phyloP scores from a whole-genome alignment of 1,284 basidiomycete species.

The Tilletia caries region DNA sequence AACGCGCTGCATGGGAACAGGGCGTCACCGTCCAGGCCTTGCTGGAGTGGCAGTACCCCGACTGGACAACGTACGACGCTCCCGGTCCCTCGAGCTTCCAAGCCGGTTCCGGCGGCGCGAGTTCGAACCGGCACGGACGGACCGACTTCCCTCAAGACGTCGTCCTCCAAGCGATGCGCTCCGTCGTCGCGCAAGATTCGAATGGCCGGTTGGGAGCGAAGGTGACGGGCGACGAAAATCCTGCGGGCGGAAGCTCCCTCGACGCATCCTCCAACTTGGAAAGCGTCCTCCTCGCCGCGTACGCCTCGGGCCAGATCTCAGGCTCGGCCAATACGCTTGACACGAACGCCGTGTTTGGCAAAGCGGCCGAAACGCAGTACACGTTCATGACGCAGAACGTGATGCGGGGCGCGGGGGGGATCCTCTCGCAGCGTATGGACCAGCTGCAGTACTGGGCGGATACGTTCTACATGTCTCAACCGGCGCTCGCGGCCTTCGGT shows the following conservation, averaged over 20 bases:
- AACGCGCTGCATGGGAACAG: slow-evolving; percentile 1
- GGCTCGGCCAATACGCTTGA: neutral
- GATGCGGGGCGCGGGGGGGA: neutral
- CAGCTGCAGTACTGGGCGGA: slow-evolving; percentile 12
- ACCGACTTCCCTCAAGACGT: neutral
- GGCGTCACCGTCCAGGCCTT: slow-evolving; percentile 10
- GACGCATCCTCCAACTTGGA: neutral
- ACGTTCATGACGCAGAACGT: neutral
- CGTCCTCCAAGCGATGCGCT: slow-evolving; percentile 4
- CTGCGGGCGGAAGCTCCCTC: neutral
- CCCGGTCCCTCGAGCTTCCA: neutral
- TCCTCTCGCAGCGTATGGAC: slow-evolving; percentile 10
- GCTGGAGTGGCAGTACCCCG: slow-evolving; percentile 2
- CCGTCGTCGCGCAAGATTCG: neutral
- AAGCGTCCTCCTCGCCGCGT: neutral
- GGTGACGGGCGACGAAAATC: neutral
- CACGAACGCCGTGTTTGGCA: neutral
- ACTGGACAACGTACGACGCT: neutral
- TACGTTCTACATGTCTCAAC: neutral
- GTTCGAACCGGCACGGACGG: neutral
- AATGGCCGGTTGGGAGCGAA: neutral
- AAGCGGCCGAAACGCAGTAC: neutral
- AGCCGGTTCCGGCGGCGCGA: neutral
- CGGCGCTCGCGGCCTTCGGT: neutral
- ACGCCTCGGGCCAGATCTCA: neutral